These are phyloP conservation scores for Aspergillus tanneri DNA, from an alignment of 2,329 filamentous ascomycete genomes.

Conservation along the genomic window DNA sequence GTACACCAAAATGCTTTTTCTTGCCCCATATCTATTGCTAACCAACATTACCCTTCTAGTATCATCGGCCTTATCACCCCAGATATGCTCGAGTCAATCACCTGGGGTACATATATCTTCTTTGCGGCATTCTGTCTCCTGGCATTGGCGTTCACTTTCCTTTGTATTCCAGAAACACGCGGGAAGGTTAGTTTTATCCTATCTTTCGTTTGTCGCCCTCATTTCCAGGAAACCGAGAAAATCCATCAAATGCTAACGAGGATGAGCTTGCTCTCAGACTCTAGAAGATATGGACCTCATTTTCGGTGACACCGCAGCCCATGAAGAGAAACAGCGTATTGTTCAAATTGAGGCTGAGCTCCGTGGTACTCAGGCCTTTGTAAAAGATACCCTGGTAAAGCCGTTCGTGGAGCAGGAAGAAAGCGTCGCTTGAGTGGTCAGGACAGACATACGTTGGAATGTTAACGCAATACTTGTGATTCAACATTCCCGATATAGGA, in stretches of 20 bases:
- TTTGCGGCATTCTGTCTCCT: slow-evolving; percentile 40
- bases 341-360: slow-evolving; percentile 40
- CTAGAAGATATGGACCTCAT: slow-evolving; percentile 58
- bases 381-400: slow-evolving; percentile 22
- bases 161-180: slow-evolving; percentile 37
- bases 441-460: no score
- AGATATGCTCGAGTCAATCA: slow-evolving; percentile 39
- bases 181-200: slow-evolving; percentile 30
- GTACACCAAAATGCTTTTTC: neutral
- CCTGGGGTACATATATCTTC: slow-evolving; percentile 43
- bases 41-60: slow-evolving; percentile 16
- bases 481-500: neutral
- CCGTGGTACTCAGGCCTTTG: slow-evolving; percentile 26
- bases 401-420: slow-evolving; percentile 26
- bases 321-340: slow-evolving; percentile 41
- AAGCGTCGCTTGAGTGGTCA: slow-evolving; percentile 5
- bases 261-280: slow-evolving; percentile 33
- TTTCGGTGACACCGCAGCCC: slow-evolving; percentile 41
- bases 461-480: neutral
- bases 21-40: neutral
- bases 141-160: slow-evolving; percentile 35
- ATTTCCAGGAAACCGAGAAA: no score
- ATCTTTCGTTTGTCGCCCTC: neutral
- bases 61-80: slow-evolving; percentile 40
- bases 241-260: no score